A percentile compares a stretch with the other conserved stretches of the same genome.
phyloP scores from a whole-genome alignment of 257 asterid genomes.

The Paulownia fortunei region DNA sequence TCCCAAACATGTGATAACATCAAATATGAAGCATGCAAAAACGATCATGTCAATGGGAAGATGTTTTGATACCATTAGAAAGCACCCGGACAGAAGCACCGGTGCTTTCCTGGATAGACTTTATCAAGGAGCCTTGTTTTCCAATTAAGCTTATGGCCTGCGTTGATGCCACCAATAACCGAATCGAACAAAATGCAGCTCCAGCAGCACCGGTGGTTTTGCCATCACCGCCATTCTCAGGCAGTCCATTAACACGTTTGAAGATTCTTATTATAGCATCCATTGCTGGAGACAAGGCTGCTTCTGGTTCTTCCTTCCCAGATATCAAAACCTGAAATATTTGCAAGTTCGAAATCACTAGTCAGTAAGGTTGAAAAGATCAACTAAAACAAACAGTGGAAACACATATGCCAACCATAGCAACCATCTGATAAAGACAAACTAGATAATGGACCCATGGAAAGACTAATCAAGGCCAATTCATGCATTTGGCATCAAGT shows the following conservation, averaged over 20 bases:
- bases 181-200: slow-evolving; percentile 58
- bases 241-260: slow-evolving; percentile 65
- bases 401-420: neutral
- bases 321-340: slow-evolving; percentile 67
- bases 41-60: neutral
- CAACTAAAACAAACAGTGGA: neutral
- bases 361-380: neutral
- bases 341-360: neutral
- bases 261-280: slow-evolving; percentile 72
- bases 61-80: slow-evolving; percentile 52
- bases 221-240: slow-evolving; percentile 51
- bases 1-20: neutral
- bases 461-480: neutral
- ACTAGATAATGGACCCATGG: neutral
- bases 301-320: slow-evolving; percentile 86
- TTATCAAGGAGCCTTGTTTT: slow-evolving; percentile 75
- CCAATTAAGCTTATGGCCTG: slow-evolving; percentile 86
- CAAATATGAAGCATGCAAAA: slow-evolving; percentile 5
- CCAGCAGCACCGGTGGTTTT: slow-evolving; percentile 48
- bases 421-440: neutral
- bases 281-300: slow-evolving; percentile 72
- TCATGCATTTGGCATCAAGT: neutral
- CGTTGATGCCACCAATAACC: slow-evolving; percentile 71
- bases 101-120: slow-evolving; percentile 72
- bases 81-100: slow-evolving; percentile 74